These are phyloP conservation scores for Gyrodon lividus DNA, from an alignment of 768 basidiomycete species.

Conservation along the genomic window DNA sequence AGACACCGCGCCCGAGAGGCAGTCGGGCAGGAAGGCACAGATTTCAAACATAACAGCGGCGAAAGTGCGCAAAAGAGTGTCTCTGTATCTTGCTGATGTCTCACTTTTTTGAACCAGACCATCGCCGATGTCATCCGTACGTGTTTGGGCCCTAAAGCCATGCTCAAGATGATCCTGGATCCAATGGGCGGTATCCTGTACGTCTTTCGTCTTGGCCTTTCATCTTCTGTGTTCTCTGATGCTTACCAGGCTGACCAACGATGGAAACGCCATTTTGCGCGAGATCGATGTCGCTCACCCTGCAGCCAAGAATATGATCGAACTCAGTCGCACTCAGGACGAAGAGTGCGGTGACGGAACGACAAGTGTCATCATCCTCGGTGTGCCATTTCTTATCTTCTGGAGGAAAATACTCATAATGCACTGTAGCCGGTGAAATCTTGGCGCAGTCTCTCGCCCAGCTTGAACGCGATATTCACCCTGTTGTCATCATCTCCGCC, in stretches of 20 bases:
- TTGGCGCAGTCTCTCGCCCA: slow-evolving; percentile 92
- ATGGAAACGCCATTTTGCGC: slow-evolving; percentile 97
- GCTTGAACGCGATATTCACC: slow-evolving; percentile 96
- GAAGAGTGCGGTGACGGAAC: slow-evolving; percentile 99
- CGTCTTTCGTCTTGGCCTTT: slow-evolving; percentile 23
- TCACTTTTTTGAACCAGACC: slow-evolving; percentile 50
- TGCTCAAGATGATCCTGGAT: slow-evolving; percentile 99
- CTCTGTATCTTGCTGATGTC: neutral
- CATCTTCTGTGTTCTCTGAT: neutral
- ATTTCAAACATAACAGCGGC: slow-evolving; percentile 96
- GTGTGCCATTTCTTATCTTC: slow-evolving; percentile 42
- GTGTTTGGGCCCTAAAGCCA: slow-evolving; percentile 95
- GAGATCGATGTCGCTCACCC: slow-evolving; percentile 99
- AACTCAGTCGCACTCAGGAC: slow-evolving; percentile 95
- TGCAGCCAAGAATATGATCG: slow-evolving; percentile 99
- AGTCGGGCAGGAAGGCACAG: slow-evolving; percentile 93
- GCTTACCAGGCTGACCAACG: slow-evolving; percentile 79
- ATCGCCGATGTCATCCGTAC: slow-evolving; percentile 98
- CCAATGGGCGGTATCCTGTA: slow-evolving; percentile 99
- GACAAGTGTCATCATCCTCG: slow-evolving; percentile 96
- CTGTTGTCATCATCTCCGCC: slow-evolving; percentile 97
- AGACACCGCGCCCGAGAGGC: slow-evolving; percentile 94
- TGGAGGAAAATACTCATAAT: neutral
- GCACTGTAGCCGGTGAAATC: slow-evolving; percentile 80
- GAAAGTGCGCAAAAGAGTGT: slow-evolving; percentile 55